Evolutionary conservation across 768 basidiomycete species (phyloP), one percentile per base, ranked within the genome.

Genomic region (Rhodotorula graminis): DNA sequence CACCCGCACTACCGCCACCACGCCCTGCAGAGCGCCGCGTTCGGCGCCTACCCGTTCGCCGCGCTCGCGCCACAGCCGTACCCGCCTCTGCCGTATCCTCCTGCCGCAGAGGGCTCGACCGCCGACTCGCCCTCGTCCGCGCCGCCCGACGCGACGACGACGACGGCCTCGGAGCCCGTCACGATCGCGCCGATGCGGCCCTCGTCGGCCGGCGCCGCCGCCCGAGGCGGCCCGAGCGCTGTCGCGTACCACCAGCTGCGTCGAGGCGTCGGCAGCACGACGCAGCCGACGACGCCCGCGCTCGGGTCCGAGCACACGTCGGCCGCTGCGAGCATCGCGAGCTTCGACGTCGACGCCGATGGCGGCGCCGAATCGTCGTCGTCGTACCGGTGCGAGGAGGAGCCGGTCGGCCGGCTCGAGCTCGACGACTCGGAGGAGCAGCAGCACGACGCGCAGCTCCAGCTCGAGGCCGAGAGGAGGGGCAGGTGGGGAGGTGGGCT

Each of bases 341-440:
- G 64, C 25, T 61, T 70, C 46, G 29, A 25, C 8, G 62, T 57
- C 19, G n/a, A 49, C 16, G 62, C 42, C 29, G 64, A 42, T 0
- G 52, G 31, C 0, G 69, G 52, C 8, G 49, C 3, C 18, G 61
- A 21, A 9, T 49, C 23, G 12, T 44, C n/a, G 47, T 31, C 18
- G 33, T 53, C 40, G 49, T 42, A 56, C 42, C 15, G 44, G 10
- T 52, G 67, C 8, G 67, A 69, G 40, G 72, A 62, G 37, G 72
- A 73, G 46, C 60, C 72, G 2, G 72, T 69, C 29, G 72, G 72
- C 0, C 67, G 72, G 29, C 67, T 73, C 49, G 72, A 73, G 42
- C 68, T 73, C 33, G 72, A 69, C 59, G 72, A 66, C 11, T 33
- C 29, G 37, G 33, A 47, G 14, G 40, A 33, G 33, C 2, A 21